Base-by-base conservation (phyloP, 148 eudicot species). In the Salicornia ramosissima region DNA sequence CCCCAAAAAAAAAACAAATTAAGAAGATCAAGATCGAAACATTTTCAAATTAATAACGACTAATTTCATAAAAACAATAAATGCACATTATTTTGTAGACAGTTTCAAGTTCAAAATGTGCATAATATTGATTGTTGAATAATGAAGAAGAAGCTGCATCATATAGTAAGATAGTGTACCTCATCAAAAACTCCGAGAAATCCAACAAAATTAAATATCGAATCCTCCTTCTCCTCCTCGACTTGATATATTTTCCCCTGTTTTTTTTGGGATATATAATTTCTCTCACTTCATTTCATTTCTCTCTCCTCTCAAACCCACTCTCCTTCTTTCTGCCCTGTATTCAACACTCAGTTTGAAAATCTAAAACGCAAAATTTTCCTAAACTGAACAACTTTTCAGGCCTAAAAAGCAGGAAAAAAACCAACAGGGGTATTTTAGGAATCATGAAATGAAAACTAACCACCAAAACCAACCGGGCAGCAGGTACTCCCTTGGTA, bases 261-360 rank as follows among this genome's bases (percentile, higher is more conserved):
- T 31, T 49, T 71, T 46, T 42, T 25, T 14, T 0, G 22, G 51
- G 8, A 36, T 36, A 24, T 65, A 42, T 22, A 25, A 10, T 30
- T 22, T 59, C 2, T 22, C 0, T 39, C 21, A 50, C 31, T 36
- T 64, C 43, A 60, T 47, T 45, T 71, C 10, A 0, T 5, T 54
- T 74, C 69, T 53, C 63, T 71, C 67, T 36, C 31, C 51, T 64
- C 69, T 45, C 52, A 12, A 22, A 54, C 49, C 13, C 67, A 5
- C 55, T 21, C 60, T 54, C 78, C 6, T 68, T 68, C 70, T 46
- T 71, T 56, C 50, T 73, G 54, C 75, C 34, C 72, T 42, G 61
- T 9, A 46, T 62, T 45, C 52, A 15, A 55, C 28, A 53, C 74
- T 69, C 62, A 71, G 45, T 69, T 79, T 80, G 71, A 73, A 78